Percentiles rank a stretch among this genome's conserved stretches.
phyloP scores from a whole-genome alignment of 1,284 basidiomycete species.

The Cryptococcus jaspeensis region DNA sequence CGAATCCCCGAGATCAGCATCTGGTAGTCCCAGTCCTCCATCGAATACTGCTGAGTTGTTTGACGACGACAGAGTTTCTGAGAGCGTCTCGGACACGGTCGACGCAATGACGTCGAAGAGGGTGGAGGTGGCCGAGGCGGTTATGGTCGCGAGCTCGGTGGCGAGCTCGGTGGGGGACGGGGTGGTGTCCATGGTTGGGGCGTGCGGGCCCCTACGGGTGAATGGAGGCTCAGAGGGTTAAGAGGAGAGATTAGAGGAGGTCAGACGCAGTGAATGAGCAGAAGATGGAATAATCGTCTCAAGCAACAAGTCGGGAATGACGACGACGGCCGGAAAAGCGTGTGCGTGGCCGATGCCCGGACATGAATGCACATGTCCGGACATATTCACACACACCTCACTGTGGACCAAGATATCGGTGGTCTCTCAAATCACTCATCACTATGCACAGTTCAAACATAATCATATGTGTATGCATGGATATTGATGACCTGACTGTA shows the following conservation, averaged over 20 bases:
- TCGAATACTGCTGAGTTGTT: slow-evolving; percentile 5
- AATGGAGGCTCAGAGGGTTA: not conserved
- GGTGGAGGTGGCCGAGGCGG: slow-evolving; percentile 10
- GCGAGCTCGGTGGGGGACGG: slow-evolving; percentile 1
- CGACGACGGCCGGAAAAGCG: too few species aligned
- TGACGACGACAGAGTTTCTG: not conserved
- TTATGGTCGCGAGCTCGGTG: slow-evolving; percentile 3
- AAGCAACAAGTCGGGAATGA: too few species aligned
- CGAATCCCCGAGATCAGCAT: slow-evolving; percentile 8
- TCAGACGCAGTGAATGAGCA: not conserved
- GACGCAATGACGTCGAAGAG: slow-evolving; percentile 12
- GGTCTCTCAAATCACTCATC: too few species aligned
- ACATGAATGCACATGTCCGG: too few species aligned
- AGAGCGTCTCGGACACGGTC: not conserved
- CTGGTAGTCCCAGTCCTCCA: slow-evolving; percentile 7
- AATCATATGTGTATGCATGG: too few species aligned
- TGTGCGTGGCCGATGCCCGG: too few species aligned
- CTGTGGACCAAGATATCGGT: too few species aligned
- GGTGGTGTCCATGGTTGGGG: not conserved
- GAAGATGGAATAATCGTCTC: too few species aligned
- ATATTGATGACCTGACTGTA: too few species aligned
- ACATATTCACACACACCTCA: too few species aligned
- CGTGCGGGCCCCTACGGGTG: not conserved
- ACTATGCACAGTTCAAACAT: too few species aligned
- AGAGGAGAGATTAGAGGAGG: not conserved